phyloP scores from a whole-genome alignment of 2,329 filamentous ascomycete genomes.

The Fusarium pseudograminearum region DNA sequence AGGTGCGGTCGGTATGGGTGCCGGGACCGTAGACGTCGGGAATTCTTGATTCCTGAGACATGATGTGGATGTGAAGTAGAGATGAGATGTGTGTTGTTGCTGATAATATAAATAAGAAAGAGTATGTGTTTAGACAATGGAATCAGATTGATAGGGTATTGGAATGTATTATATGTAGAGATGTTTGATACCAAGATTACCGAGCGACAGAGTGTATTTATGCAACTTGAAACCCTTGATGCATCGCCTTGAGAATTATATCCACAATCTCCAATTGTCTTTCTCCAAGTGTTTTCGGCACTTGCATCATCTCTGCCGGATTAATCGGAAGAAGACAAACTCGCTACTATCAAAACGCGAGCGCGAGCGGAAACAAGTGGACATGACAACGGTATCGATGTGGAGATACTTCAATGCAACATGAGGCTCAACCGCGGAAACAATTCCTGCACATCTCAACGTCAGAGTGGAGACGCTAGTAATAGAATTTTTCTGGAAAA shows the following conservation, averaged over 20 bases:
- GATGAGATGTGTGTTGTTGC: background rate
- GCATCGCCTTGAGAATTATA: background rate
- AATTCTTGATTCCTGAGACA: slow-evolving; percentile 20
- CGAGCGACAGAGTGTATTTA: background rate
- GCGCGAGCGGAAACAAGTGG: slow-evolving; percentile 12
- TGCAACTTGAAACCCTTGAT: background rate
- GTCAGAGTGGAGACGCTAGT: slow-evolving; percentile 2
- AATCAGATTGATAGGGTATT: background rate
- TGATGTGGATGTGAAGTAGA: background rate
- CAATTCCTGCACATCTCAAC: background rate
- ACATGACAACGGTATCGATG: background rate
- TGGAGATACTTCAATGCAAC: slow-evolving; percentile 1
- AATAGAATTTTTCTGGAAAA: background rate
- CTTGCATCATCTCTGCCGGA: background rate
- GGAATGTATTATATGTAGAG: background rate
- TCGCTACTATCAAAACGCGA: slow-evolving; percentile 8
- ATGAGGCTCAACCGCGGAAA: slow-evolving; percentile 15
- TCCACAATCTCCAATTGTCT: background rate
- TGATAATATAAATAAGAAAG: background rate
- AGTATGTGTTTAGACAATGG: background rate
- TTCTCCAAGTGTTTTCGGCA: background rate
- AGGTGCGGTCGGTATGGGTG: slow-evolving; percentile 13
- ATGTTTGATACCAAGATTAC: background rate
- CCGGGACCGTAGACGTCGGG: slow-evolving; percentile 16
- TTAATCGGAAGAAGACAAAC: background rate